These are phyloP conservation scores for Colletotrichum agaves DNA, from an alignment of 2,329 filamentous ascomycete species.

Conservation along the genomic window DNA sequence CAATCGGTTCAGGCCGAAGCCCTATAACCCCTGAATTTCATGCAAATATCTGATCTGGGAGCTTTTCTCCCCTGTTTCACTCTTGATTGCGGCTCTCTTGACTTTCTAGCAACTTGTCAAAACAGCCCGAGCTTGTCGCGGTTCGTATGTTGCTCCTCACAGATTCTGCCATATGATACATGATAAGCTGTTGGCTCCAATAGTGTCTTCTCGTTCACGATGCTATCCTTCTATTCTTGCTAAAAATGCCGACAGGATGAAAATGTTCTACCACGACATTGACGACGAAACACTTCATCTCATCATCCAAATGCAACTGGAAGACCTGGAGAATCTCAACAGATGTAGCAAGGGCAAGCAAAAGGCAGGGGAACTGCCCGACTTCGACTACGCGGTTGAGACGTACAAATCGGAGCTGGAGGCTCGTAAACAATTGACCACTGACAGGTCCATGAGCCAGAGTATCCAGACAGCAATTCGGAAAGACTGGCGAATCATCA, in stretches of 20 bases:
- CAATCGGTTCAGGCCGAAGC: too few species aligned
- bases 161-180: too few species aligned
- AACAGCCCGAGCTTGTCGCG: too few species aligned
- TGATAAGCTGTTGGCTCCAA: too few species aligned
- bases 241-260: neutral
- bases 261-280: neutral
- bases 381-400: constrained; percentile 32
- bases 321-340: constrained; percentile 28
- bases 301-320: constrained; percentile 38
- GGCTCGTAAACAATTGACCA: constrained; percentile 1
- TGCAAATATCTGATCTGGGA: too few species aligned
- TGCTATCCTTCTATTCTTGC: too few species aligned
- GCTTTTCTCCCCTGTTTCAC: too few species aligned
- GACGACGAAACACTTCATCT: constrained; percentile 9
- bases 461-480: constrained; percentile 42
- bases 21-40: too few species aligned
- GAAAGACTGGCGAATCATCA: constrained; percentile 33
- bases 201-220: too few species aligned
- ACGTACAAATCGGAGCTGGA: constrained; percentile 35
- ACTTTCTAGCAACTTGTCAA: too few species aligned
- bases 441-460: constrained; percentile 37
- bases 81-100: too few species aligned
- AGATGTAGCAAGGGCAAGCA: constrained; percentile 23
- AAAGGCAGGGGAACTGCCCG: constrained; percentile 3
- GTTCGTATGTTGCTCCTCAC: too few species aligned